phyloP scores from a whole-genome alignment of 768 basidiomycete genomes.

The Mycena crocata region DNA sequence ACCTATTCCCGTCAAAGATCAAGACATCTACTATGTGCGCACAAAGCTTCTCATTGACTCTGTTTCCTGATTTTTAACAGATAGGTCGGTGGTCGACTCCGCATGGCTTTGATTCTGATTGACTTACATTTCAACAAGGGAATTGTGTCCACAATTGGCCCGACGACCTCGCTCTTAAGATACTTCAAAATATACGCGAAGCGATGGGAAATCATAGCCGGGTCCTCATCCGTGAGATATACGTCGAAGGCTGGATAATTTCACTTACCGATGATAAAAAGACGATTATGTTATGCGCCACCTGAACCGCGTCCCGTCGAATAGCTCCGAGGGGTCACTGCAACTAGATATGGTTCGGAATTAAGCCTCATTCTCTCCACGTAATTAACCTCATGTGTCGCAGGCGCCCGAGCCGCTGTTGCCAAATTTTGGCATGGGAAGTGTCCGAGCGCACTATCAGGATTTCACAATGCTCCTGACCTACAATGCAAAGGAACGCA shows the following conservation, averaged over 20 bases:
- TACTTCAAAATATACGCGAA: neutral
- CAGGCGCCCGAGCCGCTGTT: slow-evolving; percentile 3
- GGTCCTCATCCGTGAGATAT: neutral
- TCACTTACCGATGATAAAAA: neutral
- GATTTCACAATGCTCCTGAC: neutral
- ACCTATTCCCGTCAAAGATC: neutral
- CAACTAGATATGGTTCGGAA: neutral
- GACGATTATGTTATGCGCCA: neutral
- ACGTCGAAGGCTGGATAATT: neutral
- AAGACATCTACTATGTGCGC: slow-evolving; percentile 4
- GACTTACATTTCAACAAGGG: neutral
- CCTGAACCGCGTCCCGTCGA: no score
- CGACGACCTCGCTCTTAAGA: neutral
- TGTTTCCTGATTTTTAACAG: no score
- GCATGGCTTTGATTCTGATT: no score
- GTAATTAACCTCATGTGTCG: no score
- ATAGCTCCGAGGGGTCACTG: no score
- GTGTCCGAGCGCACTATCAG: neutral
- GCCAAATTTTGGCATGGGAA: slow-evolving; percentile 2
- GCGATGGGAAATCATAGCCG: slow-evolving; percentile 1
- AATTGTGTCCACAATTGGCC: slow-evolving; percentile 1
- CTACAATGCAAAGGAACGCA: slow-evolving; percentile 6
- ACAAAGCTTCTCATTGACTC: no score
- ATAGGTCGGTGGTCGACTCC: no score
- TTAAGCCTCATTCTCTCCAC: neutral